phyloP scores from a whole-genome alignment of 148 eudicot genomes.

The Heliosperma pusillum region DNA sequence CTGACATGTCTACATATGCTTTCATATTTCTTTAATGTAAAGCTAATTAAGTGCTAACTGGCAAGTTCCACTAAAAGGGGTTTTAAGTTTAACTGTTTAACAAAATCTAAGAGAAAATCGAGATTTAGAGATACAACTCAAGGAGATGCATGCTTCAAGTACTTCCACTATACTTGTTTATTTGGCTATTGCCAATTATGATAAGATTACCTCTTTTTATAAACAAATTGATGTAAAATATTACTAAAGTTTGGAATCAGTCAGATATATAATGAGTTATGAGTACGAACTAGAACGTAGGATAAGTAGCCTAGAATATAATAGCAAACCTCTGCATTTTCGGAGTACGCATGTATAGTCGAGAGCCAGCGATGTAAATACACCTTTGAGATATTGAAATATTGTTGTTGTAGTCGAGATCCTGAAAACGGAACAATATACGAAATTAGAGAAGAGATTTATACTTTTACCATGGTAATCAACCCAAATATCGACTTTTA shows the following conservation, averaged over 20 bases:
- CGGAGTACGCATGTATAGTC: not conserved
- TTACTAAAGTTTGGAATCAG: conserved; percentile 21
- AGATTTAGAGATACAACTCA: conserved; percentile 5
- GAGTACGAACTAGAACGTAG: not conserved
- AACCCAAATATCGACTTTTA: too few relatives aligned
- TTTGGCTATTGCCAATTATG: conserved; percentile 18
- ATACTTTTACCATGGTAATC: too few relatives aligned
- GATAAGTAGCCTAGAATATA: conserved; percentile 4
- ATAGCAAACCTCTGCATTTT: conserved; percentile 10
- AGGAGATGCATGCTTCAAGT: conserved; percentile 30
- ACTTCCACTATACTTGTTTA: conserved; percentile 28
- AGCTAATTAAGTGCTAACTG: conserved; percentile 15
- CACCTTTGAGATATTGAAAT: not conserved
- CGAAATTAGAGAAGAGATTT: not conserved
- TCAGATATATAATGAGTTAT: conserved; percentile 19
- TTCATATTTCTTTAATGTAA: not conserved
- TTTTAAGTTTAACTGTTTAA: conserved; percentile 12
- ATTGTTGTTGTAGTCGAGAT: not conserved
- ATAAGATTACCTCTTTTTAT: conserved; percentile 16
- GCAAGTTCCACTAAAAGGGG: conserved; percentile 15
- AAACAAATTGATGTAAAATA: conserved; percentile 8
- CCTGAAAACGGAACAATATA: conserved; percentile 1
- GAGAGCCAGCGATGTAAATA: not conserved
- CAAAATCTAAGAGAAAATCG: conserved; percentile 16
- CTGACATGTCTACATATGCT: conserved; percentile 14